Evolutionary conservation across 2,329 filamentous ascomycete genomes (phyloP), one percentile per base, ranked within the genome.

Genomic region (Ophiostoma himal-ulmi): DNA sequence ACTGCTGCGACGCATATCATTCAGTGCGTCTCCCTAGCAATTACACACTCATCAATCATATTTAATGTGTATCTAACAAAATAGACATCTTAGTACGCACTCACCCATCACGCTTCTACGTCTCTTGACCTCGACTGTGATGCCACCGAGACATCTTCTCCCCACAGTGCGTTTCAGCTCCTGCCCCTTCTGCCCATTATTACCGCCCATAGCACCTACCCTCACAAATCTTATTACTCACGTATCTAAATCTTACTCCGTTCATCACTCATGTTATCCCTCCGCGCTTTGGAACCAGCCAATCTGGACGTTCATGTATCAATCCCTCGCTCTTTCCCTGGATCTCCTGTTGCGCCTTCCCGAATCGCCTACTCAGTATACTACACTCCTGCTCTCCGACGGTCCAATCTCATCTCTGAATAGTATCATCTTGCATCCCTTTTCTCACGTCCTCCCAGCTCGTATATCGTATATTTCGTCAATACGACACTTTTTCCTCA

Each of bases 101-200:
- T 44, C 41, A 14, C 41, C 30, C 30, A 30, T 30, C 41, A 44
- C 17, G 44, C 17, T 20, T 30, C 30, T 30, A 30, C 4, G 30
- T 30, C 30, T 30, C 30, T 30, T 30, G 30, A 30, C 30, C 30
- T 30, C 30, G 30, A 30, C 30, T 30, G 44, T 62, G 26, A 26
- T 34, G 17, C 57, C 57, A 62, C 26, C 57, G 26, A 62, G 65
- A 67, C 62, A 39, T 37, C 36, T n/a, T 20, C 65, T 48, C 26
- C 13, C 39, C 44, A 52, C 54, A 36, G 66, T 48, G 41, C 66
- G 66, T 68, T 68, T 68, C 66, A 68, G 66, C 22, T 44, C 64
- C 20, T 67, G 36, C 37, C 66, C 41, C 41, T 67, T 44, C 39
- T n/a, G 39, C 65, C 65, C 20, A 48, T 48, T 67, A 48, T 48